Evolutionary conservation across 805 yeast genomes (phyloP), one percentile per base, ranked within the genome.

Genomic region (Saturnispora mendoncae): DNA sequence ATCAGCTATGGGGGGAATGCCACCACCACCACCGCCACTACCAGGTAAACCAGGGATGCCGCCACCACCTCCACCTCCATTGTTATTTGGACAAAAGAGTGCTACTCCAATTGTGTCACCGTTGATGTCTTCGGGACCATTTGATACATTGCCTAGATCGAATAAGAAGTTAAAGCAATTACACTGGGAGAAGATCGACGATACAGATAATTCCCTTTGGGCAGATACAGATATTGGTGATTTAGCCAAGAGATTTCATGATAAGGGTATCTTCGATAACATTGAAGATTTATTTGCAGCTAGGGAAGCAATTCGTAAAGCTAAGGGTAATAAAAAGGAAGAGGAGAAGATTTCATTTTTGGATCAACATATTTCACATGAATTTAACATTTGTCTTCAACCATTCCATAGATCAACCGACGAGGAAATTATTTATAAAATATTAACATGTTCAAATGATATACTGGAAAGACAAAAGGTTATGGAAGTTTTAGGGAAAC

Each of bases 161-260:
- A 78, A 75, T 54, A 70, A 76, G 45, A 84, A 82, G 56, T 71
- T 92, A 49, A 92, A 94, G 58, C 98, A 90, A 58, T 72, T 92
- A 67, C 99, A 92, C 58, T 94, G 97, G 97, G 96, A 90, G 51
- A 85, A 84, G 54, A 69, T 94, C 29, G 95, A 90, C 26, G 72
- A 78, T 45, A 81, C 92, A 17, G 83, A 80, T 39, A 75, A 80
- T 34, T 88, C 97, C 0, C 82, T 92, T 45, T 90, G 98, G 97
- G 72, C 77, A 15, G 71, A 74, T 21, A 69, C 76, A 25, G 75
- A 79, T 30, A 76, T 80, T 18, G 72, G 69, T 2, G 68, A 67
- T 17, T 62, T 77, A 32, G 75, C 82, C 2, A 81, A 76, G 45
- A 77, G 76, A 46, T 66, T 90, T 37, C 66, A 72, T 39, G 80